A percentile compares a stretch with the other conserved stretches of the same genome.
phyloP scores from a whole-genome alignment of 2,329 filamentous ascomycete genomes.

The Ceratocystis harringtonii region DNA sequence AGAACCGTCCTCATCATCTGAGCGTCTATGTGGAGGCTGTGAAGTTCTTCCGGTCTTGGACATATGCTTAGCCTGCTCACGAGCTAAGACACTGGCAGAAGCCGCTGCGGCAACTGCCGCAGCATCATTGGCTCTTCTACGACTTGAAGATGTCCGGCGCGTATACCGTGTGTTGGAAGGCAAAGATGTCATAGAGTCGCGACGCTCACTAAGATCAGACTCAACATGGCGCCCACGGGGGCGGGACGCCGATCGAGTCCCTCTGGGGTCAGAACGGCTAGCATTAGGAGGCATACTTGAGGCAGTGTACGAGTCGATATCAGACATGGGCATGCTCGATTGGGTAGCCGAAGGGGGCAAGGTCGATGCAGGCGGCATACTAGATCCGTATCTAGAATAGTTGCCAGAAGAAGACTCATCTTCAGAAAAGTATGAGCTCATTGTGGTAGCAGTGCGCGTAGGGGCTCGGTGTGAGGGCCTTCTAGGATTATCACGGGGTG shows the following conservation, averaged over 20 bases:
- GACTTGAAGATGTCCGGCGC: constrained; percentile 32
- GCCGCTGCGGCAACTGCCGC: constrained; percentile 35
- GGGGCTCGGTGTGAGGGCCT: constrained; percentile 19
- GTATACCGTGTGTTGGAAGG: constrained; percentile 20
- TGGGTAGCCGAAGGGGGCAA: constrained; percentile 5
- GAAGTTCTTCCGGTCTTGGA: constrained; percentile 12
- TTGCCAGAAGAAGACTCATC: constrained; percentile 7
- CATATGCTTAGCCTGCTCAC: constrained; percentile 27
- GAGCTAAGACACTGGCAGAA: constrained; percentile 34
- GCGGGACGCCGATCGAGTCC: constrained; percentile 5
- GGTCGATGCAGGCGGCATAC: background rate
- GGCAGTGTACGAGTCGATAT: constrained; percentile 4
- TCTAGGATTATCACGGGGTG: constrained; percentile 19
- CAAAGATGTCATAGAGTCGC: constrained; percentile 14
- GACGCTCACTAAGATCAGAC: constrained; percentile 10
- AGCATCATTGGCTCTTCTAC: constrained; percentile 31
- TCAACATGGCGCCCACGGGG: constrained; percentile 12
- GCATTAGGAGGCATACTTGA: constrained; percentile 13
- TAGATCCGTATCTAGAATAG: constrained; percentile 1
- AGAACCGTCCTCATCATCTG: constrained; percentile 13
- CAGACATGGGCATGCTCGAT: constrained; percentile 9
- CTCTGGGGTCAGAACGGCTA: constrained; percentile 7
- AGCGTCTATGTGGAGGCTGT: constrained; percentile 14
- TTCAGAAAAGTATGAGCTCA: constrained; percentile 8
- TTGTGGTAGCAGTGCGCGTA: constrained; percentile 8